Conservation (phyloP, 225 moss, liverwort and hornwort species). For the Takakia lepidozioides region DNA sequence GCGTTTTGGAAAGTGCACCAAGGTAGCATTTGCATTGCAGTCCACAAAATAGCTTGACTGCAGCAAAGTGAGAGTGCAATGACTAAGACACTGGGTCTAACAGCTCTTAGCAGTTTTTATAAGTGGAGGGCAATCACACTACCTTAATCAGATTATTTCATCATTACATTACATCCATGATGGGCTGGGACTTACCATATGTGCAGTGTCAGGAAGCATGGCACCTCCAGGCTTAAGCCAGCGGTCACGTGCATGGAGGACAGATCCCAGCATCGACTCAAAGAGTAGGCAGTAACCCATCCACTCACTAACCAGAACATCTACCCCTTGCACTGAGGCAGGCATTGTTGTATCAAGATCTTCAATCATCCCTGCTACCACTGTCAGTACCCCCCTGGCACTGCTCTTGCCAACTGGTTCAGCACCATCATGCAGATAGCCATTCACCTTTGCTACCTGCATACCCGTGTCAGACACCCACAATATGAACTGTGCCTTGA, state of each 20-base stretch:
- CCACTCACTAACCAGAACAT: constrained; percentile 90
- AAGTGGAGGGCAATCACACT: too few species aligned
- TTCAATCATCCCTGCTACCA: constrained; percentile 88
- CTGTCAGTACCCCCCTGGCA: constrained; percentile 43
- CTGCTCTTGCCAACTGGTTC: constrained; percentile 19
- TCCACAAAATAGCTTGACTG: too few species aligned
- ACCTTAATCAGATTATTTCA: too few species aligned
- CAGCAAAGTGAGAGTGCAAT: too few species aligned
- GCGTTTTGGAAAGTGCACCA: too few species aligned
- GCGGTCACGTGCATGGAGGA: constrained; percentile 82
- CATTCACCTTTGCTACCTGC: constrained; percentile 80
- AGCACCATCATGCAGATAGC: constrained; percentile 52
- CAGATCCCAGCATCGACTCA: constrained; percentile 91
- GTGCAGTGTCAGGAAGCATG: constrained; percentile 78
- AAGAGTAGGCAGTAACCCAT: constrained; percentile 97
- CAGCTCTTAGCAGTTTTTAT: too few species aligned
- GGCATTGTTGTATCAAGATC: constrained; percentile 75
- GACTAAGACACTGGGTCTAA: too few species aligned
- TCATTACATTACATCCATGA: too few species aligned
- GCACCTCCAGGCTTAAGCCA: constrained; percentile 96
- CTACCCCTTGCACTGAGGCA: constrained; percentile 51
- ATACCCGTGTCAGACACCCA: not conserved
- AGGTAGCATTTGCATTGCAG: too few species aligned
- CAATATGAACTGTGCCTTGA: not conserved
- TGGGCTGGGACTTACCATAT: constrained; percentile 87